Conservation (phyloP, 106 monocot genomes). For the Dioscorea dumetorum region DNA sequence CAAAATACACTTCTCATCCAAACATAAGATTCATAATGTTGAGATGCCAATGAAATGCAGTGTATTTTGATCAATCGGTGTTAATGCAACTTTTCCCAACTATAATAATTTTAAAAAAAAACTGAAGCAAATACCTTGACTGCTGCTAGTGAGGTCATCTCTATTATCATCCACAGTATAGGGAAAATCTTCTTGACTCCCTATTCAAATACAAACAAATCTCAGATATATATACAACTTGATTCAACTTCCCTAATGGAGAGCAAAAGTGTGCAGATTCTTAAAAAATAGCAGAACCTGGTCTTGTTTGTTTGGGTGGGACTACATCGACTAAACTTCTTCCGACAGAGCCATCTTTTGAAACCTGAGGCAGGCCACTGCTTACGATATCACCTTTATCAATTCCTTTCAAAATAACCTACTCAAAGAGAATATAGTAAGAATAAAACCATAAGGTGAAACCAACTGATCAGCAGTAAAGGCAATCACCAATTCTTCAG, state of each 20-base stretch:
- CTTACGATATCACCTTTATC: conserved; percentile 86
- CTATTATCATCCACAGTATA: conserved; percentile 28
- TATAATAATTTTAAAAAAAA: background rate
- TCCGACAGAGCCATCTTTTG: conserved; percentile 66
- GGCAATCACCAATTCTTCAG: conserved; percentile 73
- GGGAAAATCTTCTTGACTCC: conserved; percentile 33
- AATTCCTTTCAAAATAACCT: conserved; percentile 85
- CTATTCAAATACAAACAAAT: conserved; percentile 17
- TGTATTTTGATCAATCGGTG: background rate
- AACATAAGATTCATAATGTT: too few species aligned
- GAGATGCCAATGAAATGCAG: too few species aligned
- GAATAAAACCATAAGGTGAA: background rate
- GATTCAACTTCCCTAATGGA: background rate
- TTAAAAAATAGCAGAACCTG: conserved; percentile 19
- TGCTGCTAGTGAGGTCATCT: conserved; percentile 20
- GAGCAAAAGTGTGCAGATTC: background rate
- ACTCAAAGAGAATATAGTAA: conserved; percentile 11
- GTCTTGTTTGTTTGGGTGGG: conserved; percentile 23
- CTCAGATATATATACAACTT: background rate
- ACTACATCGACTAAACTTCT: conserved; percentile 31
- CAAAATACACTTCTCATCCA: too few species aligned
- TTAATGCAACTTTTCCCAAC: conserved; percentile 12
- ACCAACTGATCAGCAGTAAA: background rate
- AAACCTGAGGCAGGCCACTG: conserved; percentile 53
- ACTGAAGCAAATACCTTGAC: conserved; percentile 14